Evolutionary conservation across 495 filamentous ascomycete genomes (phyloP), one percentile per base, ranked within the genome.

Genomic region (Cercophora scortea): DNA sequence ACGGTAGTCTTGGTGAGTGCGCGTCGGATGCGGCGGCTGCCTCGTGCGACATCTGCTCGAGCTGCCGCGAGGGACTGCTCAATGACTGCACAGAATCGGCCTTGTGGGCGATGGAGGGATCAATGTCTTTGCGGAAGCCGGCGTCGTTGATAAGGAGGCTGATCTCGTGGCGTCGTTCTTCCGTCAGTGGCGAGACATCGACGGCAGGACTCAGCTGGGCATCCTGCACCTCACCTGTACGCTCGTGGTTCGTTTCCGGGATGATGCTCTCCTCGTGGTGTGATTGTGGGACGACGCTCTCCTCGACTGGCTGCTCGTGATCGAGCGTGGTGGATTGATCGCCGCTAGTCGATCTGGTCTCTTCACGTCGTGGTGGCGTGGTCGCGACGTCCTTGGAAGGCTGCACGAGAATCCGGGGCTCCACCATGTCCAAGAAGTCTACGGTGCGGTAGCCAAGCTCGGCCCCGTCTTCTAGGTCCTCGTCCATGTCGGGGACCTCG

Each of bases 401-500:
- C 36, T 65, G 56, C 19, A 64, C 66, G 5, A 78, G 52, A 15
- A 78, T 60, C 11, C 67, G 68, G 6, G 73, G 71, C 42, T 78
- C 70, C 32, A 72, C 59, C 65, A 76, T 69, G 16, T 78, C 73
- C 1, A 64, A 57, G 45, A 67, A 57, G 6, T 60, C 53, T 13
- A 76, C 35, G 0, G 54, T 64, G 11, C 69, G 62, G 47, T 71
- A 74, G 0, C 71, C 72, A 12, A 50, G 12, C 32, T 60, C 58
- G 0, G 38, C 50, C 8, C 45, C 64, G 8, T 65, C 62, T 10
- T 63, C 61, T 17, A 56, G 51, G 8, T 67, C 71, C 12, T 70
- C 68, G 11, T 74, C 69, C 16, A 67, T 61, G 4, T 60, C 71
- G 0, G 73, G 73, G 10, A 62, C 62, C 50, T 76, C 76, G 42